Percentiles rank a stretch among this genome's conserved stretches.
These are phyloP conservation scores for Pilasporangium apinafurcum DNA, from an alignment of 352 stramenopile species.

Conservation along the genomic window DNA sequence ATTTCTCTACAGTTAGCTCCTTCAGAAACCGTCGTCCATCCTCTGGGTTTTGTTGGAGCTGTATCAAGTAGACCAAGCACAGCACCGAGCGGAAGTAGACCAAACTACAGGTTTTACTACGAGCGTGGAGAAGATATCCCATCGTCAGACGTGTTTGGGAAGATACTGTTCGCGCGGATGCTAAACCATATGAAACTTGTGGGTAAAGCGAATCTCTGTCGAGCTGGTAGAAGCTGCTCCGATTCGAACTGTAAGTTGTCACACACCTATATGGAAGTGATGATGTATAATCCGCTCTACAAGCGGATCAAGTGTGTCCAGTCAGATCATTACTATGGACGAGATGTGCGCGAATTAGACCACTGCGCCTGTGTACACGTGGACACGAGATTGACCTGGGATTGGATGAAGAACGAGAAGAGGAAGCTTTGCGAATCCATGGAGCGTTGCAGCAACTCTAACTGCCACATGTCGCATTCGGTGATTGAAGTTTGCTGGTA, in stretches of 20 bases:
- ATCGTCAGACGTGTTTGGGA: constrained; percentile 7
- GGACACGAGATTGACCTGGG: constrained; percentile 27
- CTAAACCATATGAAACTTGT: constrained; percentile 41
- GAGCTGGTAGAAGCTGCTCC: constrained; percentile 9
- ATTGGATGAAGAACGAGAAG: constrained; percentile 29
- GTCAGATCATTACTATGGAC: constrained; percentile 30
- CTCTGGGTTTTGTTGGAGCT: no score
- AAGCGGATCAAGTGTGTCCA: constrained; percentile 40
- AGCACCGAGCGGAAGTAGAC: no score
- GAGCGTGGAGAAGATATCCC: constrained; percentile 19
- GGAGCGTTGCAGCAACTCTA: constrained; percentile 20
- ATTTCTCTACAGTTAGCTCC: no score
- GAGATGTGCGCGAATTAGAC: constrained; percentile 28
- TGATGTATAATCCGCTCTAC: constrained; percentile 45
- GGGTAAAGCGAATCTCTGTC: constrained; percentile 37
- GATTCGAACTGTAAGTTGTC: constrained; percentile 21
- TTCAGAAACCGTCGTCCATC: no score
- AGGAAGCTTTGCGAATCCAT: constrained; percentile 19
- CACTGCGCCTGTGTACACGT: constrained; percentile 41
- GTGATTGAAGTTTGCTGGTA: constrained; percentile 47
- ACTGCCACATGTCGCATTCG: constrained; percentile 36
- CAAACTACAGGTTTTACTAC: constrained; percentile 23
- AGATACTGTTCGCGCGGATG: constrained; percentile 39
- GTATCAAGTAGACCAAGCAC: no score
- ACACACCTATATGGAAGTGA: constrained; percentile 43